These are phyloP conservation scores for Glebionis coronaria DNA, from an alignment of 129 eudicot genomes.

Conservation along the genomic window DNA sequence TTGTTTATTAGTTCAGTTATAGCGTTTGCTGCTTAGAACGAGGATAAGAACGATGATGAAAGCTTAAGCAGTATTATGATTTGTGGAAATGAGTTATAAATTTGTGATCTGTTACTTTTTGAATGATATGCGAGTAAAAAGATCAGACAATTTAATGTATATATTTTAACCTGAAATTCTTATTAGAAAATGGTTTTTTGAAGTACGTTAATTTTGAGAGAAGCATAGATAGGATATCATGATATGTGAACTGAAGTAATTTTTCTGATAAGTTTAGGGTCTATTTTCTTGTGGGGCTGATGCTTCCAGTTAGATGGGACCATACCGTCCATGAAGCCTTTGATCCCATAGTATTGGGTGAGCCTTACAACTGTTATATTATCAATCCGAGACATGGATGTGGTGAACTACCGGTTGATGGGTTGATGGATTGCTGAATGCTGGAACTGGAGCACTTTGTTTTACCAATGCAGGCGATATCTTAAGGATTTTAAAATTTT, in stretches of 20 bases:
- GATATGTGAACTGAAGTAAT: constrained; percentile 3
- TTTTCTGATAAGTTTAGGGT: constrained; percentile 9
- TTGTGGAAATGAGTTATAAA: constrained; percentile 1
- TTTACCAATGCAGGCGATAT: background rate
- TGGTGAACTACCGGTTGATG: no score
- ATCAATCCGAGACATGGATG: background rate
- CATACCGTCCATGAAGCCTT: constrained; percentile 2
- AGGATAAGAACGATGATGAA: background rate
- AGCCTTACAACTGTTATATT: constrained; percentile 1
- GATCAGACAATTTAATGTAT: no score
- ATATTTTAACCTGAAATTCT: no score
- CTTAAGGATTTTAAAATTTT: background rate
- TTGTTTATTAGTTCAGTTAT: background rate
- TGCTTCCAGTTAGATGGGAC: constrained; percentile 7
- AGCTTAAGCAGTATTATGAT: background rate
- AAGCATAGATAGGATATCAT: constrained; percentile 17
- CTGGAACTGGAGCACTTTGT: background rate
- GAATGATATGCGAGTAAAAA: constrained; percentile 5
- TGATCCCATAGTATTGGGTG: background rate
- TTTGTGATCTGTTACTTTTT: constrained; percentile 23
- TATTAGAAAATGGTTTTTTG: no score
- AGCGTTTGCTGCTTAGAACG: background rate
- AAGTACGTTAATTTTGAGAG: background rate
- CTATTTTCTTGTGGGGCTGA: constrained; percentile 13
- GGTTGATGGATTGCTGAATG: no score